Conservation (phyloP, 805 yeast species). For the Starmerella geochares region DNA sequence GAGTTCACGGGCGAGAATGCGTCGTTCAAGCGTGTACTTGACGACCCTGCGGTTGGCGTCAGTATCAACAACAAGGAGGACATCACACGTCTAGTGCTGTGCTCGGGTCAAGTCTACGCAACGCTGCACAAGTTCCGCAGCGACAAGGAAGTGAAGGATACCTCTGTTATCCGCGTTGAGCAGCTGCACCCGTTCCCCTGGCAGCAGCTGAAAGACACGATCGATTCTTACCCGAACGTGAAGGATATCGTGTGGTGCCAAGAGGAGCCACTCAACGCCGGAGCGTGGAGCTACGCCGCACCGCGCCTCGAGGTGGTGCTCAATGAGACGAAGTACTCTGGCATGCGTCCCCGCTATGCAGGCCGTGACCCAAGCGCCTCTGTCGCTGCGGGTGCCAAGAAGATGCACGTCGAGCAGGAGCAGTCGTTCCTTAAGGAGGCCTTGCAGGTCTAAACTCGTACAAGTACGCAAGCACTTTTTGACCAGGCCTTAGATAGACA, state of each 20-base stretch:
- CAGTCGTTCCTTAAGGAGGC: conserved; percentile 73
- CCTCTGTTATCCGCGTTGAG: conserved; percentile 83
- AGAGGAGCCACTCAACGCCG: conserved; percentile 98
- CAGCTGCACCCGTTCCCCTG: conserved; percentile 99
- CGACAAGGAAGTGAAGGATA: conserved; percentile 59
- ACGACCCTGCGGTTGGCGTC: conserved; percentile 78
- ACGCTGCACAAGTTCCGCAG: conserved; percentile 85
- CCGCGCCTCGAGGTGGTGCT: conserved; percentile 77
- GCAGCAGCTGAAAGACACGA: conserved; percentile 78
- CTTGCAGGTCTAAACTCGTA: conserved; percentile 31
- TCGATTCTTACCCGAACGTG: conserved; percentile 67
- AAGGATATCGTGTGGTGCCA: conserved; percentile 94
- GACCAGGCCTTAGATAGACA: not conserved
- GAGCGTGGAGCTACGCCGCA: conserved; percentile 65
- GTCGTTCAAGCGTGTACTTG: conserved; percentile 94
- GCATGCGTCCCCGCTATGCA: conserved; percentile 60
- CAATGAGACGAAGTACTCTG: conserved; percentile 62
- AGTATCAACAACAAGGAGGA: conserved; percentile 66
- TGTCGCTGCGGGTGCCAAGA: conserved; percentile 94
- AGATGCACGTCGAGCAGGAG: conserved; percentile 81
- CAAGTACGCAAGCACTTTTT: not conserved
- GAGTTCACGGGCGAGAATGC: conserved; percentile 81
- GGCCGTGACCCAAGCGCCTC: conserved; percentile 98
- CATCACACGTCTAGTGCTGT: conserved; percentile 73
- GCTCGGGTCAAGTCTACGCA: conserved; percentile 91